phyloP scores from a whole-genome alignment of 345 rosid genomes.

The Microthlaspi erraticum region DNA sequence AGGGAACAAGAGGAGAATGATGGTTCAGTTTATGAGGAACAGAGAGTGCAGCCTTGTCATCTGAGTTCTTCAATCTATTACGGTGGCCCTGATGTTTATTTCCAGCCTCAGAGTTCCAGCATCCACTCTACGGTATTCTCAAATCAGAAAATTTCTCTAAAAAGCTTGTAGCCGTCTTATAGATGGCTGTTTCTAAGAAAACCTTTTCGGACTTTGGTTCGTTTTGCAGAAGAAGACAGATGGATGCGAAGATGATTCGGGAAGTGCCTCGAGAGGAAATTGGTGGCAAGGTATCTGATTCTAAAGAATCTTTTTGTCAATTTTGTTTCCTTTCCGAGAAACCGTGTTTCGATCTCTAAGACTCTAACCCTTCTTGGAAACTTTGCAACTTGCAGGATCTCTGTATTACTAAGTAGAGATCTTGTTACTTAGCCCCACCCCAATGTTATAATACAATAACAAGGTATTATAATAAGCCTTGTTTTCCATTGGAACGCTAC shows the following conservation, averaged over 20 bases:
- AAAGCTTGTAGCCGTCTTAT: background rate
- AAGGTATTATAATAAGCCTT: conserved; percentile 16
- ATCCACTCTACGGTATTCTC: conserved; percentile 53
- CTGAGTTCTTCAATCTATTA: conserved; percentile 85
- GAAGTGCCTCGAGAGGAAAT: conserved; percentile 83
- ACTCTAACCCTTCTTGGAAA: conserved; percentile 18
- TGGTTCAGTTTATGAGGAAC: conserved; percentile 56
- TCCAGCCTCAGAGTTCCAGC: conserved; percentile 52
- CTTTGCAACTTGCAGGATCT: conserved; percentile 34
- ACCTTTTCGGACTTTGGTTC: background rate
- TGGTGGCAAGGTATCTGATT: conserved; percentile 90
- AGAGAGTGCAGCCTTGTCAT: conserved; percentile 69
- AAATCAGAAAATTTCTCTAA: background rate
- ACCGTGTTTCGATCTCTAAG: conserved; percentile 29
- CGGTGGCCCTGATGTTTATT: conserved; percentile 76
- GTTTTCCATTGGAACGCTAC: background rate
- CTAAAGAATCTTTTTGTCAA: background rate
- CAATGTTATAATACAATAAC: conserved; percentile 23
- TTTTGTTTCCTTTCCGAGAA: background rate
- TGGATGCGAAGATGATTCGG: conserved; percentile 74
- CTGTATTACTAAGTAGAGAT: conserved; percentile 42
- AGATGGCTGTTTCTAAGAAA: conserved; percentile 2
- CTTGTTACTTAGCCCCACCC: conserved; percentile 17
- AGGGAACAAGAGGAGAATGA: conserved; percentile 43
- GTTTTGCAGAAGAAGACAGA: conserved; percentile 62